Conservation (phyloP, 331 rosid species). For the Malus hybrid region DNA sequence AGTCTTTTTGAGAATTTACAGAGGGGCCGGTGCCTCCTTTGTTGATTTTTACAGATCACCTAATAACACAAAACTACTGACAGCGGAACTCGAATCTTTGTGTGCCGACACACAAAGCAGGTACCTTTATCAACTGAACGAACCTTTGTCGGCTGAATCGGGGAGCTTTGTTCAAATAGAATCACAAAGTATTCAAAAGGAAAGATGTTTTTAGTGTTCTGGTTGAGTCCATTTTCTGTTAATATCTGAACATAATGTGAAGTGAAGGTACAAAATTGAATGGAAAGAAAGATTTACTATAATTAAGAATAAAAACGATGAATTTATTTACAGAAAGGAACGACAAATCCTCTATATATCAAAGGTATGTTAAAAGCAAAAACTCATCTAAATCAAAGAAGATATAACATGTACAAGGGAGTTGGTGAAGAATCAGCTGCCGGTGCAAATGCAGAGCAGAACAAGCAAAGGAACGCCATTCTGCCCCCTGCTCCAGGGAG, state of each 20-base stretch:
- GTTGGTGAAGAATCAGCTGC: neutral
- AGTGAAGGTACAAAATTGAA: neutral
- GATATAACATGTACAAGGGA: slow-evolving; percentile 2
- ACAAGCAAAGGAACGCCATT: slow-evolving; percentile 4
- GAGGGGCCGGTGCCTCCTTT: rapidly evolving
- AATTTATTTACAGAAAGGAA: neutral
- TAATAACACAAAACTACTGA: rapidly evolving
- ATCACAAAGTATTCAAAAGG: no score
- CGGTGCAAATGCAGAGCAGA: neutral
- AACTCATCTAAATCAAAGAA: neutral
- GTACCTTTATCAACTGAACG: no score
- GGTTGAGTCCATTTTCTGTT: no score
- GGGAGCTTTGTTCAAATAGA: no score
- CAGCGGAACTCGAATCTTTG: rapidly evolving
- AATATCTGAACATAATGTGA: no score
- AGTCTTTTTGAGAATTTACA: no score
- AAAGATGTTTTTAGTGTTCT: no score
- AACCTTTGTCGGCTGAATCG: no score
- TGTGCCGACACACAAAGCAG: no score
- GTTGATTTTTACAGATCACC: no score
- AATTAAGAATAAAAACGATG: neutral
- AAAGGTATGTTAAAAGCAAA: neutral
- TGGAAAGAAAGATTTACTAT: neutral
- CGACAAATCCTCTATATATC: neutral
- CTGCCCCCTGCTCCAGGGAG: neutral